Evolutionary conservation across 331 rosid species (phyloP), one percentile per base, ranked within the genome.

Genomic region (Rhamnella rubrinervis): DNA sequence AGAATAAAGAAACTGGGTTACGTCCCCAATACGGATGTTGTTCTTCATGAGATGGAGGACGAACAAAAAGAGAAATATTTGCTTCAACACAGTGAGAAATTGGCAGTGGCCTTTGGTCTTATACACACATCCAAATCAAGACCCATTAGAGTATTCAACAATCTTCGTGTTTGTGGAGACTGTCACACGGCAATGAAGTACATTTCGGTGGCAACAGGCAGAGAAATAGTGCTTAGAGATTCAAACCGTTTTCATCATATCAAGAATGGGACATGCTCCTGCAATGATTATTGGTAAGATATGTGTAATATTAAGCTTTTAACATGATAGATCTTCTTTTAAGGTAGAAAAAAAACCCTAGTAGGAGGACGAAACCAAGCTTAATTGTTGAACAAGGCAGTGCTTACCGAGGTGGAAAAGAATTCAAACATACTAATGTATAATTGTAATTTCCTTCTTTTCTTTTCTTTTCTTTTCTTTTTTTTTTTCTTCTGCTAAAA

Each of bases 221-320:
- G 78, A 74, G 78, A 66, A 50, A 74, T 66, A 74, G 78, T 74
- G 55, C 67, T 66, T 44, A 74, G 78, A 25, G 78, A 74, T 59
- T 74, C 73, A 66, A 67, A 74, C 44, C 55, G 63, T 68, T 74
- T 74, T 74, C 78, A 74, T 74, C 78, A 67, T 28, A 50, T 74
- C 16, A 67, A 59, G 73, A 66, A 60, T 16, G 68, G 63, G 37
- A 60, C 23, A 66, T 74, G 78, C 38, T 74, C 78, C 62, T 74
- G 78, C 68, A 66, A 66, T 4, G 73, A 74, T 52, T 67, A 67
- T 72, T 67, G 78, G 78, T 59, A 65, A 74, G 21, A 37, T 46
- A 13, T 37, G 52, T 38, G 28, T 59, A 20, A 66, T 19, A 66
- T 66, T 59, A 40, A 25, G 51, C 50, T 61, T 31, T 49, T 12